Evolutionary conservation across 2,329 filamentous ascomycete genomes (phyloP), one percentile per base, ranked within the genome.

Genomic region (Coniella lustricola): DNA sequence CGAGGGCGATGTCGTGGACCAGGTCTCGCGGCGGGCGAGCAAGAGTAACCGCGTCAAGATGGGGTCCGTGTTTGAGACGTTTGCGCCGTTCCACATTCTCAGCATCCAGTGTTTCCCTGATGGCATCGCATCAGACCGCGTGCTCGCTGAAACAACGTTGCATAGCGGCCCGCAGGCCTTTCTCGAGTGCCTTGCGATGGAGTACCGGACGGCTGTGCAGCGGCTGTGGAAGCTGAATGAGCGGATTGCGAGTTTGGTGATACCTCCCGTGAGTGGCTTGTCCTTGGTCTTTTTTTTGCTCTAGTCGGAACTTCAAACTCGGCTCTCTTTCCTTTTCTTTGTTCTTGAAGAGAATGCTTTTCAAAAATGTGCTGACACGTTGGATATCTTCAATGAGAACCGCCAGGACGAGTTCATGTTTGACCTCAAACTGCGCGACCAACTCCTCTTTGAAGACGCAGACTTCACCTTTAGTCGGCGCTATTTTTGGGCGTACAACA

Each of bases 151-250:
- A 16, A 75, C 77, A 54, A 72, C 73, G 42, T 46, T 39, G 35
- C 81, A 76, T 43, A 82, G 79, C 45, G 81, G 81, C 0, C 76
- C 78, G 0, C 76, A 81, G 55, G 80, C 80, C 0, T 84, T 84
- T 48, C 62, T 84, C 0, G 70, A 79, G 50, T 72, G 77, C 0
- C 62, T 84, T 2, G 67, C 79, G 2, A 69, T 74, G 1, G 81
- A 84, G 57, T 83, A 80, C 54, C 69, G 73, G 48, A 79, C 84
- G 56, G 79, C 79, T 0, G 69, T 75, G 38, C 79, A 78, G 57
- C 66, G 80, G 25, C 79, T 81, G 52, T 68, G 73, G 35, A 70
- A 75, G 16, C 73, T 84, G 2, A 76, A 79, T 54, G 71, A 74
- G 49, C 66, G 68, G 22, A 79, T 84, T 40, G 75, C 74, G 4